A percentile compares a stretch with the other conserved stretches of the same genome.
Conservation (phyloP, 768 basidiomycete genomes). For the Sarcomyxa edulis region DNA sequence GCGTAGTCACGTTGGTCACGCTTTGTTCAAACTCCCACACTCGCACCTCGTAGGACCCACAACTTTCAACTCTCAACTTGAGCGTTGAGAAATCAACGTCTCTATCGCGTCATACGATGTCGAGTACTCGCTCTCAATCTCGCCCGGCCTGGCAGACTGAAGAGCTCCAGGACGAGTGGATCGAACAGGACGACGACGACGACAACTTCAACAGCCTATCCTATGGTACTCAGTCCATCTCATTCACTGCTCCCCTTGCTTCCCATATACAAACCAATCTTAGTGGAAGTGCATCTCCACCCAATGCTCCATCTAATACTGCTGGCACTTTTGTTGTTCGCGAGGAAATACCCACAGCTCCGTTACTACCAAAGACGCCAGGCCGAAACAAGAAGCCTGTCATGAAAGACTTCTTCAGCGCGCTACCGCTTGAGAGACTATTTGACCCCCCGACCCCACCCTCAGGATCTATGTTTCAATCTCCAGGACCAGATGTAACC, state of each 20-base stretch:
- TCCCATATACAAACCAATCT: slow-evolving; percentile 47
- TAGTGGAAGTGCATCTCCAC: slow-evolving; percentile 22
- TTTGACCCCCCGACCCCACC: slow-evolving; percentile 92
- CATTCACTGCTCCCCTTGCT: slow-evolving; percentile 52
- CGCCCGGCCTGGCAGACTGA: slow-evolving; percentile 82
- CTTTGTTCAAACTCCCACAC: not conserved
- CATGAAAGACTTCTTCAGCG: slow-evolving; percentile 84
- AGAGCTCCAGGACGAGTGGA: slow-evolving; percentile 90
- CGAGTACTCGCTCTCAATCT: slow-evolving; percentile 2
- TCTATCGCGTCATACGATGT: not conserved
- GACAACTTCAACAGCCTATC: slow-evolving; percentile 29
- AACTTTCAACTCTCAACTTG: not conserved
- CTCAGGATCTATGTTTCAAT: slow-evolving; percentile 13
- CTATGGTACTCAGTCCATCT: slow-evolving; percentile 52
- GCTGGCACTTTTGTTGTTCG: slow-evolving; percentile 75
- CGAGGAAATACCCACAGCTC: slow-evolving; percentile 53
- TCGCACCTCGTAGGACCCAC: slow-evolving; percentile 5
- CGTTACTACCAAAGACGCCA: slow-evolving; percentile 63
- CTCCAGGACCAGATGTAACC: slow-evolving; percentile 8
- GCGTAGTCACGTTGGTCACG: not conserved
- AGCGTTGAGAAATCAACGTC: not conserved
- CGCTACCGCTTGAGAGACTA: slow-evolving; percentile 83
- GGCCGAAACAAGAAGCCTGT: slow-evolving; percentile 51
- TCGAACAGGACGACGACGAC: slow-evolving; percentile 50
- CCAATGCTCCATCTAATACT: slow-evolving; percentile 23